phyloP scores from a whole-genome alignment of 805 yeast species.

The Candida broadrunensis region DNA sequence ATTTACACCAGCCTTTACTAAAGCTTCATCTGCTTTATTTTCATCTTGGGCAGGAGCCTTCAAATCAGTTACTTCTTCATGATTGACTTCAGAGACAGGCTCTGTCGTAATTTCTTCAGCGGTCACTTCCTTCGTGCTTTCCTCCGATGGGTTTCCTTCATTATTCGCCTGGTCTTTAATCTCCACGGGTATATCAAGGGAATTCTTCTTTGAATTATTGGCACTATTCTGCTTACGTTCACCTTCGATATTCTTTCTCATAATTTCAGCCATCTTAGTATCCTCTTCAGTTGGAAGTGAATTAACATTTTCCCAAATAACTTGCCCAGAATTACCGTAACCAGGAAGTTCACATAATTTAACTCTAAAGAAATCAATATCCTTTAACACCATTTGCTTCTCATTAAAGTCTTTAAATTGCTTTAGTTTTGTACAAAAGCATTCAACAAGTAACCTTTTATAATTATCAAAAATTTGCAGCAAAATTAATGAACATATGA shows the following conservation, averaged over 20 bases:
- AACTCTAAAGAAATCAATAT: constrained; percentile 62
- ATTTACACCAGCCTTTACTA: no score
- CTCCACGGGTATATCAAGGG: neutral
- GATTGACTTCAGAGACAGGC: neutral
- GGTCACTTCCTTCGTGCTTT: no score
- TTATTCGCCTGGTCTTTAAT: no score
- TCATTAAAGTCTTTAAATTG: constrained; percentile 49
- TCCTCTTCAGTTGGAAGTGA: constrained; percentile 50
- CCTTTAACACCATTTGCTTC: constrained; percentile 54
- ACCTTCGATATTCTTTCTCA: constrained; percentile 37
- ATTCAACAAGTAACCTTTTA: constrained; percentile 51
- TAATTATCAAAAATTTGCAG: constrained; percentile 56
- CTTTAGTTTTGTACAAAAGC: constrained; percentile 46
- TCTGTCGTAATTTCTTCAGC: no score
- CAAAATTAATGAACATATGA: constrained; percentile 43
- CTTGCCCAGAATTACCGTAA: constrained; percentile 59
- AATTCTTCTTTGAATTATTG: neutral
- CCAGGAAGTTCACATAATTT: constrained; percentile 58
- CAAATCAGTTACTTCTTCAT: neutral
- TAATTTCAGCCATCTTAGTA: constrained; percentile 41
- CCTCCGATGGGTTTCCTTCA: no score
- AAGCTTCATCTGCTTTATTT: no score
- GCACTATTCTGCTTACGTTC: constrained; percentile 10
- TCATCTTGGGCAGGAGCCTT: no score
- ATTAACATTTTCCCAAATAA: constrained; percentile 59